These are phyloP conservation scores for Fusarium begoniae DNA, from an alignment of 2,329 filamentous ascomycete species.

Conservation along the genomic window DNA sequence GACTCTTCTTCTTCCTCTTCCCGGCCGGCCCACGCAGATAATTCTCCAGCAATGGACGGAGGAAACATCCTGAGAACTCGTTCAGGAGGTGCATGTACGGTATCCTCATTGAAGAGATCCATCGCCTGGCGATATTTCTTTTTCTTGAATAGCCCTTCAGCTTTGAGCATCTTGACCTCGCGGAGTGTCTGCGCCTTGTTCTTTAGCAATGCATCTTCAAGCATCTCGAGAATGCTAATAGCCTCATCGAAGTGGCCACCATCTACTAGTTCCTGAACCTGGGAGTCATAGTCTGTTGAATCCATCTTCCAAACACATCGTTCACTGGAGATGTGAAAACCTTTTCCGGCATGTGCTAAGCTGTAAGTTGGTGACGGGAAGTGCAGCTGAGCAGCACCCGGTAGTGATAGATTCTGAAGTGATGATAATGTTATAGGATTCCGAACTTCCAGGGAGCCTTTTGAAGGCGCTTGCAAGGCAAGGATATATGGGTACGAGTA, in stretches of 20 bases:
- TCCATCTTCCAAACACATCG: conserved; percentile 96
- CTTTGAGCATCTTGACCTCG: conserved; percentile 91
- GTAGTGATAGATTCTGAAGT: conserved; percentile 84
- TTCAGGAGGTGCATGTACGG: conserved; percentile 89
- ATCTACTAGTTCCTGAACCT: conserved; percentile 83
- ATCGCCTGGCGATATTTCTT: conserved; percentile 86
- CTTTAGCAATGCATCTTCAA: conserved; percentile 89
- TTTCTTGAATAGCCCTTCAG: conserved; percentile 81
- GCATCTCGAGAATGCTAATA: conserved; percentile 85
- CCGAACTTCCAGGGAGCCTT: conserved; percentile 86
- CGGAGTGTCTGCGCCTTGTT: conserved; percentile 84
- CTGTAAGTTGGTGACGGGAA: conserved; percentile 93
- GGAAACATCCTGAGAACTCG: conserved; percentile 88
- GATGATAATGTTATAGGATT: conserved; percentile 93
- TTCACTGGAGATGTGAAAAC: conserved; percentile 92
- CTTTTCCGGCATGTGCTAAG: conserved; percentile 94
- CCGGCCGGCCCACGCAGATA: conserved; percentile 65
- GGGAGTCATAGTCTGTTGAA: conserved; percentile 88
- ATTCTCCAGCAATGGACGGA: conserved; percentile 80
- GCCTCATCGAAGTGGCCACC: conserved; percentile 86
- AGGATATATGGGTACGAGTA: conserved; percentile 98
- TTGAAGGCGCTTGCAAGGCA: conserved; percentile 82
- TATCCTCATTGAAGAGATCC: conserved; percentile 85
- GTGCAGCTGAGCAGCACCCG: conserved; percentile 84
- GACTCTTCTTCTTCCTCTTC: conserved; percentile 50